Evolutionary conservation across 176 grass and related monocot genomes (phyloP).

Genomic region (barley (Hordeum vulgare)): MorexV3_pseudomolecules_assembly NC_058522.1:424222597-424223096

Average conservation of each 20-base stretch:
- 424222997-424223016: constrained; percentile 67
- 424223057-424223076: neutral
- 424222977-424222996: constrained; percentile 85
- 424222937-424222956: constrained; percentile 75
- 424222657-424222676: constrained; percentile 40
- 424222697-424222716: constrained; percentile 45
- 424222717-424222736: constrained; percentile 36
- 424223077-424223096: neutral
- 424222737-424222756: constrained; percentile 39
- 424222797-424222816: constrained; percentile 47
- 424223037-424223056: neutral
- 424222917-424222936: neutral
- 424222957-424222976: constrained; percentile 85
- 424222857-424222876: neutral
- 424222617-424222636: constrained; percentile 43
- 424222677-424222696: constrained; percentile 57
- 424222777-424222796: constrained; percentile 49
- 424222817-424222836: neutral
- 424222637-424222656: constrained; percentile 51
- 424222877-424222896: neutral
- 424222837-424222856: constrained; percentile 7
- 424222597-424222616: constrained; percentile 57
- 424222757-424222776: constrained; percentile 50
- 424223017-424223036: neutral
- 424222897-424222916: neutral